Base-by-base conservation (phyloP, 2,329 filamentous ascomycete genomes). In the Trichoderma koningii region DNA sequence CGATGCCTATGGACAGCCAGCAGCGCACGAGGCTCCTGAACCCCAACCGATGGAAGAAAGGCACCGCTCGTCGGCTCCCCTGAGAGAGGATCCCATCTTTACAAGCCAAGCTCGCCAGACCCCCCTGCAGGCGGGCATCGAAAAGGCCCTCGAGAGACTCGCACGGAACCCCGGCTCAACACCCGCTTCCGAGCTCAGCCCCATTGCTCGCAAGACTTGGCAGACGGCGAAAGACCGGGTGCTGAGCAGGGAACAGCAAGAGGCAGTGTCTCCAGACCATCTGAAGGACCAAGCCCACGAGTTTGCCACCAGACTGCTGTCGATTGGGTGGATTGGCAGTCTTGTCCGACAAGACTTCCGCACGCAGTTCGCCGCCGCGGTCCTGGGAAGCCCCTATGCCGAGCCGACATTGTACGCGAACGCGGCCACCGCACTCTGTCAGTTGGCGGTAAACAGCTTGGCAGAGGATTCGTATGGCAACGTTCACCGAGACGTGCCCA, bases 401-500 rank as follows among this genome's bases (percentile, higher is more conserved):
- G 87, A 90, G 72, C 79, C 87, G 1, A 85, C 85, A 34, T 79
- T 89, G 17, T 89, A 92, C 69, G 77, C 90, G 57, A 87, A 94
- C 73, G 89, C 91, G 1, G 82, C 88, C n/a, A 86, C 87, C 66
- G 85, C 89, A 0, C 78, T 95, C 45, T 87, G 86, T 14, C 82
- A 84, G 56, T 82, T 98, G 30, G 85, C 91, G 0, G 84, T 92
- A 4, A 85, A 85, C 67, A 94, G 90, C 75, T 78, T 97, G 62
- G 80, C 81, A 3, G 93, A 98, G 76, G 94, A 98, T 74, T 84
- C 84, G 53, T 95, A 88, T 73, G 94, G 94, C 15, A 90, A 91
- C 70, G 94, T 96, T n/a, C 89, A 96, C 69, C 83, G 87, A 50
- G 91, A 95, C 68, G 87, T 98, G 2, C 86, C 90, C 1, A 79